Base-by-base conservation (phyloP, 2,329 filamentous ascomycete species). In the Cladobotryum mycophilum region DNA sequence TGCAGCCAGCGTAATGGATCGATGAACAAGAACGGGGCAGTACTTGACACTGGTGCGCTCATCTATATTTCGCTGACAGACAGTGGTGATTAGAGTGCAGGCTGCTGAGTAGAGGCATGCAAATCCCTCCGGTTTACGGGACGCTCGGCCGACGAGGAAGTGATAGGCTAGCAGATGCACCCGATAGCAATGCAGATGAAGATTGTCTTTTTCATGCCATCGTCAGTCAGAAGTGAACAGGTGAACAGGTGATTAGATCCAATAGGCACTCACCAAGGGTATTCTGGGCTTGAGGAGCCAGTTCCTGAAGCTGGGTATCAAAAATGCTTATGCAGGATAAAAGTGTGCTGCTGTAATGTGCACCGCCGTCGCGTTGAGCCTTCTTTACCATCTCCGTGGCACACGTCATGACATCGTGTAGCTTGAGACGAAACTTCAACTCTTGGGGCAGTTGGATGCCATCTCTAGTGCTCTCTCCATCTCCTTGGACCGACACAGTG, bases 1-100 rank as follows among this genome's bases (percentile, higher is more conserved):
- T 4, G 74, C 74, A 5, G 72, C 76, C 4, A 75, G 73, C 8
- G 74, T 60, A 41, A 69, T 62, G 35, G 64, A 61, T 7, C 67
- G 63, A 2, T 51, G 47, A 14, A 49, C 18, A 38, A 49, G 34
- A 12, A 33, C 35, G 22, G 47, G 41, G 3, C 35, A 41, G 14
- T 40, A 33, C 22, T 45, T 49, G 4, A 35, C 35, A 3, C 18
- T 22, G 20, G n/a, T 25, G 8, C 15, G 41, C 18, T 49, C 47
- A n/a, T 18, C 17, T 30, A 12, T 18, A 1, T 35, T 14, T 2
- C 25, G 34, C 35, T 49, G 41, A 33, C 47, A 49, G 4, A 44
- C 41, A 1, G 18, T 34, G n/a, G 30, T 34, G n/a, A 45, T 40
- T 15, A 49, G 35, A 6, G 15, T 49, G 35, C 41, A 49, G 7